Percentiles rank a stretch among this genome's conserved stretches.
phyloP scores from a whole-genome alignment of 2,329 filamentous ascomycete genomes.

The Cyphellophora attinorum region DNA sequence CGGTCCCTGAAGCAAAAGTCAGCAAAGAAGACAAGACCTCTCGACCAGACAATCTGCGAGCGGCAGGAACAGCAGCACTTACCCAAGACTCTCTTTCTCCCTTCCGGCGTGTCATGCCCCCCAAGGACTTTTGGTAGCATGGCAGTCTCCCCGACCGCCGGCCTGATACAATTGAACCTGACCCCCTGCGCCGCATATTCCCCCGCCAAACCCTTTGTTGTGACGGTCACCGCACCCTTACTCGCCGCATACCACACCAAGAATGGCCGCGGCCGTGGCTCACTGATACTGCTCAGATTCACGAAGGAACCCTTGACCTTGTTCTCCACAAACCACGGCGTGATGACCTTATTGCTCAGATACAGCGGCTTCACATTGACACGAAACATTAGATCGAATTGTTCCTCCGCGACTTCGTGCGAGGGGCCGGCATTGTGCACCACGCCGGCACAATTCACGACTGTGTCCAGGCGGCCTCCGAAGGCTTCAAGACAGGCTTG shows the following conservation, averaged over 20 bases:
- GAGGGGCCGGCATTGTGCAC: conserved; percentile 9
- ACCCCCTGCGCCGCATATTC: conserved; percentile 12
- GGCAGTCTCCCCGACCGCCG: conserved; percentile 12
- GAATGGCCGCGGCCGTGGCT: conserved; percentile 13
- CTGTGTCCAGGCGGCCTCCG: conserved; percentile 8
- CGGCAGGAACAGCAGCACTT: no score
- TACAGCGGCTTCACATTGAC: conserved; percentile 17
- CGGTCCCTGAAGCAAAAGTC: no score
- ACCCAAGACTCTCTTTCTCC: conserved; percentile 8
- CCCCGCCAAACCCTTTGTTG: conserved; percentile 12
- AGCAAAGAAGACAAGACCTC: no score
- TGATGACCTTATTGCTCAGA: conserved; percentile 14
- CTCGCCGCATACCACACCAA: conserved; percentile 15
- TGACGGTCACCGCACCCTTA: conserved; percentile 2
- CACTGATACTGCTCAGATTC: conserved; percentile 13
- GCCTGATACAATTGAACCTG: conserved; percentile 13
- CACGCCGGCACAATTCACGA: conserved; percentile 14
- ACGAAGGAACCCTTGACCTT: conserved; percentile 10
- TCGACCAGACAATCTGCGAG: no score
- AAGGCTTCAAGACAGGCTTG: conserved; percentile 2
- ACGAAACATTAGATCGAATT: conserved; percentile 14
- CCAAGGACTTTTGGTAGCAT: conserved; percentile 10
- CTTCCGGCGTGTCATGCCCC: conserved; percentile 8
- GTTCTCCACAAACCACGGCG: conserved; percentile 13
- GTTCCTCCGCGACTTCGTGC: conserved; percentile 11